Evolutionary conservation across 2,329 filamentous ascomycete species (phyloP), one percentile per base, ranked within the genome.

Genomic region (Pestalotiopsis sp.): DNA sequence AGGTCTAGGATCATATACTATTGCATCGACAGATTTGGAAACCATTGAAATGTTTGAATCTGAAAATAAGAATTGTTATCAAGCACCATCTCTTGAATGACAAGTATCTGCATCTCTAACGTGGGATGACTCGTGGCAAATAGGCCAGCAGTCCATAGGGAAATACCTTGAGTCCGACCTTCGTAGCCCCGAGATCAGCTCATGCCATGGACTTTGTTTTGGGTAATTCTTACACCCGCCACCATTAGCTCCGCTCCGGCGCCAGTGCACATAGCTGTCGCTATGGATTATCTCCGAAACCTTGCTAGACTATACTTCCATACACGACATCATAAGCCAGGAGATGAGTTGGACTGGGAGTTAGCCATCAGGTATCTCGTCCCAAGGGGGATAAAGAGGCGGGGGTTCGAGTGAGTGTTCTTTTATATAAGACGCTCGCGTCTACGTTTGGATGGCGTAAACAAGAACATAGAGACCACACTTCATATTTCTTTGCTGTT

Each of bases 1-100:
- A 20, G n/a, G 12, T 60, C 12, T 31, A 14, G 64, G 55, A 59
- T 55, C 52, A 66, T 60, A 66, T 66, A 61, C 64, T 55, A 41
- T 45, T n/a, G 23, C 41, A 57, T 57, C 27, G 36, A 38, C 25
- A 39, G 9, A 64, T 25, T n/a, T 45, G 12, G 11, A 52, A 52
- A 52, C 45, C 45, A n/a, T 9, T 12, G 45, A 52, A 52, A n/a
- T 20, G 31, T 52, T n/a, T 52, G 14, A 52, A 52, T 52, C 9
- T 52, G 45, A n/a, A 20, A 17, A 52, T 52, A 52, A 52, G 17
- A 23, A 52, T 9, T 52, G 45, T 20, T n/a, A 52, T n/a, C 17
- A 52, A n/a, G 45, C 17, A 17, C 17, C 6, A 9, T 9, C 7
- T 52, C 6, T 11, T n/a, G 6, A 7, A 52, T 1, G 9, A n/a